Base-by-base conservation (phyloP, 345 rosid genomes). In the Linum trigynum region DNA sequence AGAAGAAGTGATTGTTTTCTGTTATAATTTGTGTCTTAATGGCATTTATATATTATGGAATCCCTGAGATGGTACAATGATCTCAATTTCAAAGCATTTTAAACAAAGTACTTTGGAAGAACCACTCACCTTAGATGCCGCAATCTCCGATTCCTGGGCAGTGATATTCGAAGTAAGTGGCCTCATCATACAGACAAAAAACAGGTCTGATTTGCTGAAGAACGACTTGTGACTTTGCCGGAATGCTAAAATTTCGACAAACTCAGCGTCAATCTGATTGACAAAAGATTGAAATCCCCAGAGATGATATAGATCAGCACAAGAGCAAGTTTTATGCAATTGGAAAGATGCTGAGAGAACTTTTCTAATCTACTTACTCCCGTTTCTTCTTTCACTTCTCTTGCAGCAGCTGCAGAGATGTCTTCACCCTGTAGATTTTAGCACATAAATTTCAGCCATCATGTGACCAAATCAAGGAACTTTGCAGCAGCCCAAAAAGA, bases 381-480 rank as follows among this genome's bases (percentile, higher is more conserved):
- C 0, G 95, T 89, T 71, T 89, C 98, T 89, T 92, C 98, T 70
- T 84, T 75, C 35, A 87, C 96, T 75, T 89, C 98, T 77, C 96
- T 77, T 4, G 79, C 63, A 53, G 87, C 88, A 45, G 86, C 95
- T 35, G 43, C 2, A 55, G 72, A 76, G 4, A 89, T 81, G 70
- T 92, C 86, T 82, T 92, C 98, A 32, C 91, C 96, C 96, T 89
- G 76, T 39, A 39, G 56, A 67, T 12, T 56, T 15, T 4, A 41
- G 5, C 45, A 41, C 45, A 56, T 8, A 11, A 5, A 15, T 10
- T 16, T 15, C 5, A 2, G 35, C 35, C 15, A 7, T 56, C n/a
- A 3, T 4, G 9, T n/a, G 7, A 56, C 9, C 35, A 4, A 32
- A 15, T 55, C 9, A 56, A 16, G 23, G 10, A 65, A 67, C 64